Conservation (phyloP, 352 stramenopile genomes). For the Globisporangium nunn region DNA sequence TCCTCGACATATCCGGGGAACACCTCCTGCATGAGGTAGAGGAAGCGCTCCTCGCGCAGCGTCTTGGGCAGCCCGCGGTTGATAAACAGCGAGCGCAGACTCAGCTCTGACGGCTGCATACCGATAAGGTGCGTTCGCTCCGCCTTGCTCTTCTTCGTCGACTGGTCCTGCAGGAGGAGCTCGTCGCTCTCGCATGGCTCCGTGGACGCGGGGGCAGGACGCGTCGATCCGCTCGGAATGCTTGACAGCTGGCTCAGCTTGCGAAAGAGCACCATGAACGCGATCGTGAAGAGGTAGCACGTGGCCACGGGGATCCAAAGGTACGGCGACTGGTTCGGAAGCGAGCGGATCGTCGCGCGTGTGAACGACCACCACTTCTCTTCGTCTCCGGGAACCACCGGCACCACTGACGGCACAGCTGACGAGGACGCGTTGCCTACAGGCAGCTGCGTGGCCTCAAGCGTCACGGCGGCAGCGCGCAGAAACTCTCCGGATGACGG, state of each 20-base stretch:
- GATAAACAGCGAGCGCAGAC: conserved; percentile 72
- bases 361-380: conserved; percentile 73
- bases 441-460: background rate
- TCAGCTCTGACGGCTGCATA: conserved; percentile 76
- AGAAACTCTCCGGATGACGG: background rate
- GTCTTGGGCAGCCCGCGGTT: conserved; percentile 67
- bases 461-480: background rate
- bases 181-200: conserved; percentile 9
- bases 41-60: conserved; percentile 64
- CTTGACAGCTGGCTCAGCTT: conserved; percentile 54
- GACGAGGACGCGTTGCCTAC: conserved; percentile 10
- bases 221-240: conserved; percentile 31
- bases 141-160: conserved; percentile 2
- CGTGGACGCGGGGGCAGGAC: background rate
- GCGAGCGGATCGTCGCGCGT: conserved; percentile 71
- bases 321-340: conserved; percentile 71
- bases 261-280: conserved; percentile 67
- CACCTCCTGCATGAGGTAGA: conserved; percentile 73
- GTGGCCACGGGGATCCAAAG: conserved; percentile 69
- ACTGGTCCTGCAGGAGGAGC: conserved; percentile 14
- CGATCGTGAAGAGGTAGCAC: conserved; percentile 71
- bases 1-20: conserved; percentile 79
- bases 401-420: background rate
- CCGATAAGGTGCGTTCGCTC: conserved; percentile 54
- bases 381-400: conserved; percentile 11